Evolutionary conservation across 768 basidiomycete genomes (phyloP).

Genomic region (Tulasnella sp.): DNA sequence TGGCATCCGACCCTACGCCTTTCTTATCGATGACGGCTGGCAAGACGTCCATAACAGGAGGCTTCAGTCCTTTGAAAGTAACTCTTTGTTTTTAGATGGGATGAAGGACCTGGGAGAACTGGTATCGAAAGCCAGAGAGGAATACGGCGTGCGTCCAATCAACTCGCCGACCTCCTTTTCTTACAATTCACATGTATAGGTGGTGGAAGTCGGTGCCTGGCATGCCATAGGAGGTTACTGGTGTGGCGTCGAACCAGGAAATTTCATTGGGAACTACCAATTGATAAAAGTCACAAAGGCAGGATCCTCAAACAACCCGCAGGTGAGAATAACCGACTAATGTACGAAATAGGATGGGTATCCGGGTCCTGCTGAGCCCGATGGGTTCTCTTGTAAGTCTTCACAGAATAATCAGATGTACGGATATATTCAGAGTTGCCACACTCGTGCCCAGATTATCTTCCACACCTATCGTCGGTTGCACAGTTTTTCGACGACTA

Average conservation of each 20-base stretch:
- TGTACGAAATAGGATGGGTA: constrained; percentile 9
- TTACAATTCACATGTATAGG: not conserved
- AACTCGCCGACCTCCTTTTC: not conserved
- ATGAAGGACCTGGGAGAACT: constrained; percentile 10
- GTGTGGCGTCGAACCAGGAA: constrained; percentile 16
- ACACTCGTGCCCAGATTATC: constrained; percentile 3
- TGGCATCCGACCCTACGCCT: constrained; percentile 11
- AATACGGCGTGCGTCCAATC: constrained; percentile 5
- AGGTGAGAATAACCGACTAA: not conserved
- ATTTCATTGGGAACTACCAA: constrained; percentile 13
- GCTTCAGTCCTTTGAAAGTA: constrained; percentile 15
- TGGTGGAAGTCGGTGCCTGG: constrained; percentile 14
- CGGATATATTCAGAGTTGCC: too few species aligned
- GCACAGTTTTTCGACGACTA: constrained; percentile 16
- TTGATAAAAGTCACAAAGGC: constrained; percentile 16
- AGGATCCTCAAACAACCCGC: not conserved
- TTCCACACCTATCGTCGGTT: constrained; percentile 15
- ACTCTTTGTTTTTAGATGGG: constrained; percentile 14
- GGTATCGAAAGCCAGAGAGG: constrained; percentile 10
- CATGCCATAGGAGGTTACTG: constrained; percentile 17
- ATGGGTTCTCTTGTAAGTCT: constrained; percentile 4
- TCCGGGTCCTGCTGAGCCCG: constrained; percentile 10
- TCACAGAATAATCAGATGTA: not conserved
- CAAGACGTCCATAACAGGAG: constrained; percentile 11
- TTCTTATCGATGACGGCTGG: constrained; percentile 19